Base-by-base conservation (phyloP, 2,329 filamentous ascomycete species). In the Rhinocladiella similis region DNA sequence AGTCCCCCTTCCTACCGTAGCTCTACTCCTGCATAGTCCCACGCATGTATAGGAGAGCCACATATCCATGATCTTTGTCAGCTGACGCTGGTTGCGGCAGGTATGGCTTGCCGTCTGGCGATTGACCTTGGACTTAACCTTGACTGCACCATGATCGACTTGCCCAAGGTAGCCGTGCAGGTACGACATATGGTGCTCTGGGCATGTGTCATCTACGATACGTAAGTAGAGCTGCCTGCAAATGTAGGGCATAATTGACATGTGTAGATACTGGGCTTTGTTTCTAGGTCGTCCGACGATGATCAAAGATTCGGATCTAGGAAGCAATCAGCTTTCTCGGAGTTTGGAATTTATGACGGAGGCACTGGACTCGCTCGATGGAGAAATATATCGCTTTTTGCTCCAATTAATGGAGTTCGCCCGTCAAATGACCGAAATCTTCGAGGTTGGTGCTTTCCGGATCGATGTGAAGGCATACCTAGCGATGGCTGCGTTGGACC, bases 41-140 rank as follows among this genome's bases (percentile, higher is more conserved):
- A 14, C 13, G 7, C 14, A 18, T 18, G 18, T 5, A 18, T 39
- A 6, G 6, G 18, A 12, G 3, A n/a, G 13, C 36, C 36, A 39
- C 14, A 39, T 39, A 12, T 10, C 14, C 36, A 25, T 25, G 22
- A 4, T 25, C 7, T 25, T 7, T 7, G 22, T 25, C 22, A 25
- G 4, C 22, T 25, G 22, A n/a, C 14, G 14, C 18, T 39, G 6
- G 7, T 39, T 18, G 7, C 14, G 7, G 39, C 39, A 42, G 39
- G 39, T 1, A 72, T 72, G 53, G 74, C 72, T 0, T 60, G 72
- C 29, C 68, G 74, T 1, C 76, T 77, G 74, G 65, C 74, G 3
- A 70, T 71, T 51, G 73, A 75, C 45, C 62, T 75, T 1, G 72
- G 72, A 2, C 63, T 73, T 6, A 71, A 76, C 57, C 60, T 76